A percentile compares a stretch with the other conserved stretches of the same genome.
These are phyloP conservation scores for Candida boidinii DNA, from an alignment of 805 yeast genomes.

Conservation along the genomic window DNA sequence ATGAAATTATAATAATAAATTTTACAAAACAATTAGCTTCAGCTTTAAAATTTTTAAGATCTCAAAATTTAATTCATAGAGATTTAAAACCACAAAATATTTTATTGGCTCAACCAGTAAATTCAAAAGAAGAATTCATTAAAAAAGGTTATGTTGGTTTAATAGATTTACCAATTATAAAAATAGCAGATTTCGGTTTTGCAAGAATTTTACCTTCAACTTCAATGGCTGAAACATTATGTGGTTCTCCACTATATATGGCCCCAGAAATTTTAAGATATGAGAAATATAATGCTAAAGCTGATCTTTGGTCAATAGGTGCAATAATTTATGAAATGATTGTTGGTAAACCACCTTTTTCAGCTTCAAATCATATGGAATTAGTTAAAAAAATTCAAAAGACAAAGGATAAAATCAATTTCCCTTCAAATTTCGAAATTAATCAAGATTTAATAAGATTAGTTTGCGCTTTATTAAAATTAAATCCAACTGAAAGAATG, in stretches of 20 bases:
- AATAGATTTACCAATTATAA: conserved; percentile 83
- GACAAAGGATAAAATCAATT: conserved; percentile 67
- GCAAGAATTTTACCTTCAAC: conserved; percentile 92
- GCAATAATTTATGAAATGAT: conserved; percentile 94
- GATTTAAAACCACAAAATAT: conserved; percentile 93
- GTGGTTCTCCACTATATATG: conserved; percentile 98
- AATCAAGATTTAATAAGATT: conserved; percentile 59
- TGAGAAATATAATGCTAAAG: conserved; percentile 94
- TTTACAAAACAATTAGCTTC: conserved; percentile 81
- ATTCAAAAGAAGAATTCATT: conserved; percentile 51
- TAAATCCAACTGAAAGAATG: conserved; percentile 81
- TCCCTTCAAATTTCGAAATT: conserved; percentile 61
- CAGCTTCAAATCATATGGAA: conserved; percentile 89
- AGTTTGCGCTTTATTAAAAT: conserved; percentile 68
- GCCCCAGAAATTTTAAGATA: conserved; percentile 94
- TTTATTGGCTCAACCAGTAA: conserved; percentile 73
- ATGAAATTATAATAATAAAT: conserved; percentile 70
- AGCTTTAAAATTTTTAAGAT: conserved; percentile 74
- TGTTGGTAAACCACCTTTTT: conserved; percentile 93
- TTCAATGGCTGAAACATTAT: conserved; percentile 90
- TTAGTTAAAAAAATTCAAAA: conserved; percentile 78
- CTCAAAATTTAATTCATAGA: conserved; percentile 82
- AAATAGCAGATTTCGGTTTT: conserved; percentile 96
- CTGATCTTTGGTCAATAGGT: conserved; percentile 97
- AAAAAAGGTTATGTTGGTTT: conserved; percentile 60